A percentile compares a stretch with the other conserved stretches of the same genome.
These are phyloP conservation scores for Nepenthes gracilis DNA, from an alignment of 148 eudicot species.

Conservation along the genomic window DNA sequence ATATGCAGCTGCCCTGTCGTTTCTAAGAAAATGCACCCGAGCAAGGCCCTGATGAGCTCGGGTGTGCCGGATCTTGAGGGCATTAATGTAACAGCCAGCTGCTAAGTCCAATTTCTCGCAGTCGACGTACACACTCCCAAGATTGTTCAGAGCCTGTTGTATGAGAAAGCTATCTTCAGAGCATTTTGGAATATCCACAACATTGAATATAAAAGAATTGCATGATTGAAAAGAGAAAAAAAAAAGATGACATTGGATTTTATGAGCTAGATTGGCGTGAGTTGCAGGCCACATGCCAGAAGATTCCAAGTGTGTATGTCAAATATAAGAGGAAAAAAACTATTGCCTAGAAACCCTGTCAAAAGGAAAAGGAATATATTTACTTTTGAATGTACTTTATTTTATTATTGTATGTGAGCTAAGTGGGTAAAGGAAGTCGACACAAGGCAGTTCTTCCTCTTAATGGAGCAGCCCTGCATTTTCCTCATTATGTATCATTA, in stretches of 20 bases:
- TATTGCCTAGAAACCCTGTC: not conserved
- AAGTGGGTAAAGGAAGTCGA: too few relatives aligned
- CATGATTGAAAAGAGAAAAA: not conserved
- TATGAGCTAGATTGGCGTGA: not conserved
- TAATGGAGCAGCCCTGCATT: too few relatives aligned
- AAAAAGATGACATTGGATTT: not conserved
- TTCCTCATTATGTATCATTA: too few relatives aligned
- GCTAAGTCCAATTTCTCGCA: conserved; percentile 73
- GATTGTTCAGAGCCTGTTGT: conserved; percentile 86
- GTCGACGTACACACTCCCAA: conserved; percentile 92
- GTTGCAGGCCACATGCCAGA: not conserved
- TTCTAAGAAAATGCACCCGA: conserved; percentile 77
- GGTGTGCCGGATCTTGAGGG: conserved; percentile 85
- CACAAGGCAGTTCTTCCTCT: too few relatives aligned
- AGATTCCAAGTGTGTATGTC: not conserved
- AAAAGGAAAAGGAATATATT: not conserved
- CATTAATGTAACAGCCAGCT: conserved; percentile 87
- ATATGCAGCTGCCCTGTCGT: conserved; percentile 63
- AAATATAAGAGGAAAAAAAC: not conserved
- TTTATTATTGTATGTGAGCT: too few relatives aligned
- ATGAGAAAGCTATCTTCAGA: conserved; percentile 1
- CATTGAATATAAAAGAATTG: not conserved
- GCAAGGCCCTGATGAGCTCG: conserved; percentile 99
- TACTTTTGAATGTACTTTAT: too few relatives aligned
- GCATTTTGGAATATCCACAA: not conserved